phyloP scores from a whole-genome alignment of 73 alveolate genomes.

The Paramecium sexaurelia region DNA sequence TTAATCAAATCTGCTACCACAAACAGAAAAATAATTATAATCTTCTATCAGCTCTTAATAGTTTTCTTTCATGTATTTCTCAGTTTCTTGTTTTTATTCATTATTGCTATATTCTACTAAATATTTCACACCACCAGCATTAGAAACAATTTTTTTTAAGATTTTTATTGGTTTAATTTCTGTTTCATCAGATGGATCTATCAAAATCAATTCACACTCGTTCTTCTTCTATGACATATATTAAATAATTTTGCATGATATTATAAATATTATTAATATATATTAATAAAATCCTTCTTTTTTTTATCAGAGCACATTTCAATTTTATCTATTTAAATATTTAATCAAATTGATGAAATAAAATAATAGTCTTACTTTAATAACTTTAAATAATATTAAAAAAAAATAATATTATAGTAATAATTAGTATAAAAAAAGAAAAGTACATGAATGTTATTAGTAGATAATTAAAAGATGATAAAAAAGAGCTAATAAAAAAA shows the following conservation, averaged over 20 bases:
- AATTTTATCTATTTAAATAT: not conserved
- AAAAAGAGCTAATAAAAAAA: not conserved
- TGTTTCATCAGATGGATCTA: not conserved
- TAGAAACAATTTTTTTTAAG: not conserved
- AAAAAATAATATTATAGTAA: too few relatives aligned
- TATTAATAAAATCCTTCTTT: not conserved
- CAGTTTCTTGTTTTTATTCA: not conserved
- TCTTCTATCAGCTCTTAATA: conserved; percentile 21
- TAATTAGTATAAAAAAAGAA: not conserved
- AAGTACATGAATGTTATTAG: not conserved
- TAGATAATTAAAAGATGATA: not conserved
- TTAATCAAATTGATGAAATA: too few relatives aligned
- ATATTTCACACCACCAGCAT: not conserved
- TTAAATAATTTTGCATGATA: not conserved
- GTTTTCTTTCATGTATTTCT: conserved; percentile 26
- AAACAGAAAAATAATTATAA: not conserved
- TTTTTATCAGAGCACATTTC: not conserved
- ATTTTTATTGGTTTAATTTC: not conserved
- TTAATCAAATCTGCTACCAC: conserved; percentile 5
- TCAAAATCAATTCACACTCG: not conserved
- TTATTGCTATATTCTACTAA: not conserved
- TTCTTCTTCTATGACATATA: not conserved
- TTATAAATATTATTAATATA: not conserved
- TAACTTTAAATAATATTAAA: too few relatives aligned
- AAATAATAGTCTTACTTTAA: too few relatives aligned